These are phyloP conservation scores for Botrytis paeoniae DNA, from an alignment of 2,329 filamentous ascomycete species.

Conservation along the genomic window DNA sequence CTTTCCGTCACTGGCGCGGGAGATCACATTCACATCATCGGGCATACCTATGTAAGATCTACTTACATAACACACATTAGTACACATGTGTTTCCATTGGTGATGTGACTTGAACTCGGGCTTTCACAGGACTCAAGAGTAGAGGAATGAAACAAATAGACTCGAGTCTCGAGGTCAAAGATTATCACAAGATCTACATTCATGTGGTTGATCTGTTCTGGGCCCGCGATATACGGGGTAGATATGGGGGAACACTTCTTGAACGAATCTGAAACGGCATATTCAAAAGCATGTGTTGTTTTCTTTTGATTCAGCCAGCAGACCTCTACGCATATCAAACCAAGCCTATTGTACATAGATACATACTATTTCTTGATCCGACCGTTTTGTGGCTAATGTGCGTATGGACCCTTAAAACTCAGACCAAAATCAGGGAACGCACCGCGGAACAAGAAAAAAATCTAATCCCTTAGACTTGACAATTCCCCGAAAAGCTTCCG, in stretches of 20 bases:
- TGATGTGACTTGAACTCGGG: conserved; percentile 9
- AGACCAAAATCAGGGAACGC: neutral
- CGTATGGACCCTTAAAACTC: neutral
- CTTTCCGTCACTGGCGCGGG: neutral
- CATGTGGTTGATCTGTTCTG: neutral
- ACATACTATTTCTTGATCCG: neutral
- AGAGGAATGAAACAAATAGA: neutral
- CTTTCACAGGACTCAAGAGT: neutral
- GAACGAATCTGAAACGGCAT: conserved; percentile 3
- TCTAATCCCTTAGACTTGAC: neutral
- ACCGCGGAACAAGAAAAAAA: conserved; percentile 3
- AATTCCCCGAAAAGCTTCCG: conserved; percentile 9
- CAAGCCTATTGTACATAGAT: neutral
- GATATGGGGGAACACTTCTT: neutral
- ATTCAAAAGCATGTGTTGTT: conserved; percentile 5
- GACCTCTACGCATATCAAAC: neutral
- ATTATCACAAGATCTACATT: conserved; percentile 13
- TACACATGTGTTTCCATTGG: neutral
- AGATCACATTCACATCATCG: neutral
- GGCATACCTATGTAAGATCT: neutral
- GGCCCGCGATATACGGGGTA: neutral
- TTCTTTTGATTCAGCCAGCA: conserved; percentile 1
- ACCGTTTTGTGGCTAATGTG: neutral
- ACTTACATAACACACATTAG: neutral
- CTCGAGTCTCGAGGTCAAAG: conserved; percentile 2